A percentile compares a stretch with the other conserved stretches of the same genome.
Evolutionary conservation across 2,329 filamentous ascomycete species (phyloP).

Genomic region (Mycosphaerella arachidis): DNA sequence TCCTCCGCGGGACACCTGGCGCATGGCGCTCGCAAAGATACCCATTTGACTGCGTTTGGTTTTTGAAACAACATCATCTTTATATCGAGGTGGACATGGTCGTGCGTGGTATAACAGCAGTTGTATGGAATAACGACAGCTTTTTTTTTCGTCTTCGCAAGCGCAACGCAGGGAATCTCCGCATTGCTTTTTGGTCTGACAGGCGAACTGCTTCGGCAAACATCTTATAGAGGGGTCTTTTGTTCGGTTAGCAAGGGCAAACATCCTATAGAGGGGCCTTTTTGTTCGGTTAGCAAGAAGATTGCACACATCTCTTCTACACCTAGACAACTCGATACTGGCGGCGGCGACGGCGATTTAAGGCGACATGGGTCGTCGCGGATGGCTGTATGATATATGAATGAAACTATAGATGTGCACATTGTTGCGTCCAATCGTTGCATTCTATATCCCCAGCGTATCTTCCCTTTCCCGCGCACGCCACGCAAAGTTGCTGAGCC

Average conservation of each 20-base stretch:
- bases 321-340: not conserved
- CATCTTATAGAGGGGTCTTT: not conserved
- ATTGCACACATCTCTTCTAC: not conserved
- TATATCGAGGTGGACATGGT: not conserved
- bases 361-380: not conserved
- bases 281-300: not conserved
- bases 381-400: slow-evolving; percentile 8
- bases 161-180: not conserved
- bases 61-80: slow-evolving; percentile 1
- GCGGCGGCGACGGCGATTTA: not conserved
- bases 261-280: no score
- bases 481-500: not conserved
- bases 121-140: slow-evolving; percentile 10
- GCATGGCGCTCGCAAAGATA: slow-evolving; percentile 23
- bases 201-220: not conserved
- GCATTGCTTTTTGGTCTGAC: not conserved
- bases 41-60: slow-evolving; percentile 14
- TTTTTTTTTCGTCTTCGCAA: not conserved
- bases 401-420: slow-evolving; percentile 5
- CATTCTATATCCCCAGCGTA: not conserved
- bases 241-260: not conserved
- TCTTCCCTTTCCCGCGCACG: not conserved
- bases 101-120: not conserved
- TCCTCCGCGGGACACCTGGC: slow-evolving; percentile 22
- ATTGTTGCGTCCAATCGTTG: not conserved